A percentile compares a stretch with the other conserved stretches of the same genome.
Evolutionary conservation across 2,329 filamentous ascomycete genomes (phyloP).

Genomic region (Claviceps arundinis): DNA sequence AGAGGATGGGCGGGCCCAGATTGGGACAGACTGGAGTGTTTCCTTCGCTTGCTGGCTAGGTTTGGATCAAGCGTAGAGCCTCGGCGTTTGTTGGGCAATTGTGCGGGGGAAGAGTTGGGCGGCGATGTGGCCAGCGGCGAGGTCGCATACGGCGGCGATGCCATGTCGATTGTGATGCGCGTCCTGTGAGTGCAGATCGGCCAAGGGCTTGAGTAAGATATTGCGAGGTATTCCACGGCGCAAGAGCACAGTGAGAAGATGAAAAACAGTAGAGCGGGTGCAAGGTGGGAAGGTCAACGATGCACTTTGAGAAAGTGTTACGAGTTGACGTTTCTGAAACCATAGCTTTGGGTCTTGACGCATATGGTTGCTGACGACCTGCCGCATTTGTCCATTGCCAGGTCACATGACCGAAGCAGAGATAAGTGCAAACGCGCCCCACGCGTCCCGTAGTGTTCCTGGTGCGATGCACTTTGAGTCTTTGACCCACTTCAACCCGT

Average conservation of each 20-base stretch:
- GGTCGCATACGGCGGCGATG: slow-evolving; percentile 40
- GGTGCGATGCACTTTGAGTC: too few species aligned
- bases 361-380: background rate
- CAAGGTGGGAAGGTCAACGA: too few species aligned
- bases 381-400: background rate
- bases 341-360: too few species aligned
- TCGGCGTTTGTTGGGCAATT: slow-evolving; percentile 47
- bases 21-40: slow-evolving; percentile 50
- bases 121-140: slow-evolving; percentile 43
- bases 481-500: too few species aligned
- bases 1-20: slow-evolving; percentile 52
- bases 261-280: background rate
- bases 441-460: too few species aligned
- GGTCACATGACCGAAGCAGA: slow-evolving; percentile 2
- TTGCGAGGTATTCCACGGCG: too few species aligned
- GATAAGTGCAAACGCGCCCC: background rate
- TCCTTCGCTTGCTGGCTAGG: slow-evolving; percentile 51
- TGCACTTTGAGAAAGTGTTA: too few species aligned
- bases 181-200: background rate
- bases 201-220: too few species aligned
- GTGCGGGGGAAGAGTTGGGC: slow-evolving; percentile 36
- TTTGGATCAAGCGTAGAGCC: slow-evolving; percentile 38
- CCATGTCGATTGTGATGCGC: slow-evolving; percentile 24
- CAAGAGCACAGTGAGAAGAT: background rate
- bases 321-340: too few species aligned